Base-by-base conservation (phyloP, 768 basidiomycete species). In the Boletus vinaceobasis region DNA sequence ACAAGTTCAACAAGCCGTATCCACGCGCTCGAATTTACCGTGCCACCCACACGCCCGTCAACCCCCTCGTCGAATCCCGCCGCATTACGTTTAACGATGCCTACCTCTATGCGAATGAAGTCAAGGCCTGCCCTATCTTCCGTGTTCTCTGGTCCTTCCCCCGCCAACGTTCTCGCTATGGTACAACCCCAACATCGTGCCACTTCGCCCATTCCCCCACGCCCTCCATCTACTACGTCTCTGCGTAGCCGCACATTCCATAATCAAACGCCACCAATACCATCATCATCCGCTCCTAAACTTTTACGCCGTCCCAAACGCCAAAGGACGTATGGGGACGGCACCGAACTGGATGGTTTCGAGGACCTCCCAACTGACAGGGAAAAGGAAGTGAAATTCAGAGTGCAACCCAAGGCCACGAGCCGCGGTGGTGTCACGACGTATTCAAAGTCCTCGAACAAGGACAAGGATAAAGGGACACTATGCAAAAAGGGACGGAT, bases 301-400 rank as follows among this genome's bases (percentile, higher is more conserved):
- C 70, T 91, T 13, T 73, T 93, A 26, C 82, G 86, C 50, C 78
- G 84, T 60, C 90, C 90, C 13, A 93, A 92, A 71, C 86, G 89
- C 37, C 80, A 79, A 57, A 78, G 83, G 49, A 82, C 82, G 14
- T 93, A 87, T 63, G 90, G 90, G 6, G 89, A 93, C 64, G 94
- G 94, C 14, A 93, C 91, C 10, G 94, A 96, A 68, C 74, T 97
- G 49, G 94, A 97, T 63, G 84, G 71, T 4, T 80, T 97, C 54
- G 94, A 95, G 27, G 94, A 97, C 69, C 79, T 96, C 39, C 86
- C 85, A 7, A 90, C 91, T 10, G 88, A 94, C 65, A 79, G 89
- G 44, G 91, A 93, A 47, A 87, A 88, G 63, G 89, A 92, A 70
- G 79, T 81, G 49, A 81, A 76, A 39, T 93, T 79, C 67, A 84